Evolutionary conservation across 2,329 filamentous ascomycete genomes (phyloP).

Genomic region (Hortaea sp.): DNA sequence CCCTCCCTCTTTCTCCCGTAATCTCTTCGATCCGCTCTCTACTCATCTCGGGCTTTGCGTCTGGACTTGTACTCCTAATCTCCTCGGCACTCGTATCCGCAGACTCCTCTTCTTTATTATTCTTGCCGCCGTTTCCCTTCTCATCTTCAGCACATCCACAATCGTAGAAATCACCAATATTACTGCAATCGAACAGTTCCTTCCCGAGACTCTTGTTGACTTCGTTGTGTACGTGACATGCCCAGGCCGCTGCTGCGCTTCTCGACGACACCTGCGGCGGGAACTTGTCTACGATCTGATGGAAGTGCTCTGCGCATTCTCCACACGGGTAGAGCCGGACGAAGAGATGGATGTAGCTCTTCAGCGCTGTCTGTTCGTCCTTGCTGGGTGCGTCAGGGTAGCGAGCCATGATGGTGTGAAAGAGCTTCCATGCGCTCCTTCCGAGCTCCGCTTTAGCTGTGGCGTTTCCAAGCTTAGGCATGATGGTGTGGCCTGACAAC

Average conservation of each 20-base stretch:
- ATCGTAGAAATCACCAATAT: slow-evolving; percentile 58
- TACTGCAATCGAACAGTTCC: slow-evolving; percentile 51
- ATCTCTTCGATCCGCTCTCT: slow-evolving; percentile 18
- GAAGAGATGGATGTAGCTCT: slow-evolving; percentile 53
- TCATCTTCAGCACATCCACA: slow-evolving; percentile 54
- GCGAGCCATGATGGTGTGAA: slow-evolving; percentile 57
- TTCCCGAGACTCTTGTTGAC: slow-evolving; percentile 55
- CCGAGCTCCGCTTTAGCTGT: slow-evolving; percentile 63
- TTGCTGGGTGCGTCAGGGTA: slow-evolving; percentile 53
- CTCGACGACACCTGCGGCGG: slow-evolving; percentile 55
- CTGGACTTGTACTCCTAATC: slow-evolving; percentile 3
- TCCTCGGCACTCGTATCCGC: slow-evolving; percentile 1
- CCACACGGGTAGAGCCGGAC: slow-evolving; percentile 57
- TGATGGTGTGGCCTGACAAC: slow-evolving; percentile 60
- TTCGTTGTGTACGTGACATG: slow-evolving; percentile 56
- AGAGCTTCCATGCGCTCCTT: slow-evolving; percentile 54
- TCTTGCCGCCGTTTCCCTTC: slow-evolving; percentile 15
- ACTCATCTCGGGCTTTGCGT: slow-evolving; percentile 20
- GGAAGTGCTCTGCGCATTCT: slow-evolving; percentile 56
- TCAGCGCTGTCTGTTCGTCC: slow-evolving; percentile 50
- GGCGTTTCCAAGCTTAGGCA: slow-evolving; percentile 72
- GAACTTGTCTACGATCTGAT: slow-evolving; percentile 49
- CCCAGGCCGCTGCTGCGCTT: slow-evolving; percentile 54
- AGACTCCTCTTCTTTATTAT: slow-evolving; percentile 2
- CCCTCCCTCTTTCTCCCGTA: slow-evolving; percentile 17